Evolutionary conservation across 2,329 filamentous ascomycete genomes (phyloP).

Genomic region (Trichocomaceae sp.): DNA sequence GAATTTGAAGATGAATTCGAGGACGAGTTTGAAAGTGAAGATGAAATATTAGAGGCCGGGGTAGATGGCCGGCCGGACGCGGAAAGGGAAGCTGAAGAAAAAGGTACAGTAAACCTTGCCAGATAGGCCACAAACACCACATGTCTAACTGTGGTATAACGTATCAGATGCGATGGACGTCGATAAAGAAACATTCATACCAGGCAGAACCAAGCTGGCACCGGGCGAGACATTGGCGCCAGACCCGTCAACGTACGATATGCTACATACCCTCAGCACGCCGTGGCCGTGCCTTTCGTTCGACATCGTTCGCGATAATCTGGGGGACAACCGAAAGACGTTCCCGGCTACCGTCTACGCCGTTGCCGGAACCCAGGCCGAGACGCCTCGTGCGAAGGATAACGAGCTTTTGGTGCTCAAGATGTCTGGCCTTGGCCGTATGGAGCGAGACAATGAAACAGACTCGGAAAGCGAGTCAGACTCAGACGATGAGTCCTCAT

Average conservation of each 20-base stretch:
- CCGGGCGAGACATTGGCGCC: constrained; percentile 86
- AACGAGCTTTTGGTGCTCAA: constrained; percentile 96
- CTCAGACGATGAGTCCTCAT: constrained; percentile 62
- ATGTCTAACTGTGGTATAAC: constrained; percentile 17
- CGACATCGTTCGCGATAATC: constrained; percentile 76
- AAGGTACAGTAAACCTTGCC: constrained; percentile 44
- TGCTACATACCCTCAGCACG: constrained; percentile 90
- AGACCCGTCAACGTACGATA: constrained; percentile 91
- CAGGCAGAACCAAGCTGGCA: constrained; percentile 84
- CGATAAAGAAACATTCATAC: constrained; percentile 91
- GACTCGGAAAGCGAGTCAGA: constrained; percentile 65
- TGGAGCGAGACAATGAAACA: constrained; percentile 66
- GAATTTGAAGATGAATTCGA: constrained; percentile 78
- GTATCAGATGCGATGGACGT: constrained; percentile 78
- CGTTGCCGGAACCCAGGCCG: constrained; percentile 90
- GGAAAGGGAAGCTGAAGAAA: constrained; percentile 82
- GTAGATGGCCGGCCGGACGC: constrained; percentile 89
- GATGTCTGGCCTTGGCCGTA: constrained; percentile 82
- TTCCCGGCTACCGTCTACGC: constrained; percentile 95
- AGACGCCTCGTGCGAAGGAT: constrained; percentile 64
- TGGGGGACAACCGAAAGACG: constrained; percentile 84
- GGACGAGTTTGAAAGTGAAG: constrained; percentile 89
- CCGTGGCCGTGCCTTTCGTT: constrained; percentile 97
- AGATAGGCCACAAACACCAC: neutral
- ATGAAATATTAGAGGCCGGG: constrained; percentile 89